Base-by-base conservation (phyloP, 164 flowering plant species). In the Umbilicus rupestris region DNA sequence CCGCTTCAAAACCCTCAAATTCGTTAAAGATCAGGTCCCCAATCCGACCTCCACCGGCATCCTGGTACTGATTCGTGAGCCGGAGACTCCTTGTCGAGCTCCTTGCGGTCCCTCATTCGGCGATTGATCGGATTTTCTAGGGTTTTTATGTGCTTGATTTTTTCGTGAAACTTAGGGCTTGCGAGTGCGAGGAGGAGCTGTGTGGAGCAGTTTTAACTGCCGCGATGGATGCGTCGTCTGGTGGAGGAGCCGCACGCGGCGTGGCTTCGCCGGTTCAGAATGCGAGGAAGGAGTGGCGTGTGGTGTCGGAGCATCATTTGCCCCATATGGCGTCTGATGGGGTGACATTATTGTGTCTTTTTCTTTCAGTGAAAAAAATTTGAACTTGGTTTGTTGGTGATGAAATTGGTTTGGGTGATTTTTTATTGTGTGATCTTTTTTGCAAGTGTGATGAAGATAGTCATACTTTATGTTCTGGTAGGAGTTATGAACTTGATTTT, bases 211-310 rank as follows among this genome's bases (percentile, higher is more conserved):
- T 22, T 12, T 24, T 22, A 19, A 6, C 22, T 3, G 1, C 59
- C 7, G 28, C 14, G 4, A 52, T 52, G 59, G 59, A 52, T 52
- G 31, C 59, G 59, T 52, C 30, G 59, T 31, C 59, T 5, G 59
- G 59, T 52, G 30, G 6, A 7, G 57, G 28, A 50, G 28, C 57
- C 28, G 59, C 29, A 4, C 85, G 87, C 57, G 86, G 84, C 59
- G 82, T 72, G 70, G 73, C 92, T n/a, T 52, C 82, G 67, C 74
- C 90, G 65, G 71, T 78, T 70, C 73, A 81, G 62, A 58, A 73
- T 9, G 70, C 83, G 10, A 73, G 96, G 72, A 85, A 87, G 74
- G 89, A 89, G 76, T 90, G 95, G 98, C 87, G 96, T 11, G 89
- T 81, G 31, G 86, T 87, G 31, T 70, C 90, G 3, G 97, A 87